Evolutionary conservation across 257 asterid genomes (phyloP).

Genomic region (Nicotiana benthamiana): DNA sequence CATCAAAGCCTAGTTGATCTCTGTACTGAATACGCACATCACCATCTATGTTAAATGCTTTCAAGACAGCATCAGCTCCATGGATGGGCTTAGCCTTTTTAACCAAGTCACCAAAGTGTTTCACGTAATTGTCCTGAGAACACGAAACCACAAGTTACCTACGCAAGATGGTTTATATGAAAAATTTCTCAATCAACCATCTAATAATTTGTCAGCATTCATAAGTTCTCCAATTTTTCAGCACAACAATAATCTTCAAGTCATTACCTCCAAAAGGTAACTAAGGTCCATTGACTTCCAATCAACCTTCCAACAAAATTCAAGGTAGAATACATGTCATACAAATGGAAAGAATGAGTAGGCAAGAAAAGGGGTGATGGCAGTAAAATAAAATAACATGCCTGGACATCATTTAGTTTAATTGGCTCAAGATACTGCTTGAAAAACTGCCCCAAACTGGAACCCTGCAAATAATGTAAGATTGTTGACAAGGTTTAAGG

Average conservation of each 20-base stretch:
- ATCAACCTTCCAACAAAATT: slow-evolving; percentile 52
- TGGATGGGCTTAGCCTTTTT: slow-evolving; percentile 60
- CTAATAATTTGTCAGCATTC: background rate
- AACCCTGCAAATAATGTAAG: slow-evolving; percentile 45
- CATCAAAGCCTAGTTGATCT: slow-evolving; percentile 63
- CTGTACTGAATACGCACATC: slow-evolving; percentile 73
- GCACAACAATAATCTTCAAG: background rate
- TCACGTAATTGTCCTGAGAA: slow-evolving; percentile 60
- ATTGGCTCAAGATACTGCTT: slow-evolving; percentile 90
- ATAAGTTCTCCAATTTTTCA: background rate
- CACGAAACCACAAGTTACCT: background rate
- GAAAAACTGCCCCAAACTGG: slow-evolving; percentile 97
- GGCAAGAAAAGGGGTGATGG: slow-evolving; percentile 6
- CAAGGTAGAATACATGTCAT: slow-evolving; percentile 10
- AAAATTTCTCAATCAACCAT: background rate
- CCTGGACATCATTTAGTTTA: slow-evolving; percentile 88
- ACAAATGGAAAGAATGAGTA: slow-evolving; percentile 14
- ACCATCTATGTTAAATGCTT: slow-evolving; percentile 58
- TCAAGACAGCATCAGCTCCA: slow-evolving; percentile 54
- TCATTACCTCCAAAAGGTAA: slow-evolving; percentile 83
- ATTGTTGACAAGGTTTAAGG: background rate
- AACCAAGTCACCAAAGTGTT: slow-evolving; percentile 63
- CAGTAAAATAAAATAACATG: slow-evolving; percentile 18
- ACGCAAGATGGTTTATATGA: background rate
- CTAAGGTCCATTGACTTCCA: slow-evolving; percentile 92